These are phyloP conservation scores for Penicillium sp. DNA, from an alignment of 2,329 filamentous ascomycete genomes.

Conservation along the genomic window DNA sequence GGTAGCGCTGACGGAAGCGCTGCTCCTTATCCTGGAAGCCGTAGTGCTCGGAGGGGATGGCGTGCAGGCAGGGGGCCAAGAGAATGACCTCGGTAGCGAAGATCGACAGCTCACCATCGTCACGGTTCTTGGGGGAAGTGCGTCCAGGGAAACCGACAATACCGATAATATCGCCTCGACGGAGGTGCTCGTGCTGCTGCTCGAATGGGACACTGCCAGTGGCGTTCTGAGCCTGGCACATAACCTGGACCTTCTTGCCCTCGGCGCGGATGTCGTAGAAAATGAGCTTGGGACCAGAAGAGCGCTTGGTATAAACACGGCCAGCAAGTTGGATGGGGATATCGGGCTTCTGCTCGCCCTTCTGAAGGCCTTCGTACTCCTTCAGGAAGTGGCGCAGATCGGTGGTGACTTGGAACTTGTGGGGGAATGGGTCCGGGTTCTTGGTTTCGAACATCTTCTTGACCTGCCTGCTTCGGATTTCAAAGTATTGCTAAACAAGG, in stretches of 20 bases:
- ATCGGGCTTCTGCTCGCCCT: constrained; percentile 78
- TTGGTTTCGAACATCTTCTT: constrained; percentile 73
- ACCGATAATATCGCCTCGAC: constrained; percentile 90
- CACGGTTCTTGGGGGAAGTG: constrained; percentile 84
- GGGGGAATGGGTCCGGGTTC: constrained; percentile 83
- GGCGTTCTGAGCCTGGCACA: constrained; percentile 83
- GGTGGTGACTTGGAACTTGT: constrained; percentile 88
- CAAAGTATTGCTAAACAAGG: constrained; percentile 76
- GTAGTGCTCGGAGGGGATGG: constrained; percentile 81
- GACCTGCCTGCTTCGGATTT: constrained; percentile 85
- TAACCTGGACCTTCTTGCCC: constrained; percentile 80
- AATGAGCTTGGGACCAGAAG: constrained; percentile 78
- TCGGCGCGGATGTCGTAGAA: constrained; percentile 86
- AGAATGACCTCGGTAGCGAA: constrained; percentile 85
- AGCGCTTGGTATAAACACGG: constrained; percentile 85
- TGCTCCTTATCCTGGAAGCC: constrained; percentile 96
- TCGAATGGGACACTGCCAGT: constrained; percentile 72
- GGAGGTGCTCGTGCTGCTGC: constrained; percentile 84
- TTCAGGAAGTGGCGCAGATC: constrained; percentile 78
- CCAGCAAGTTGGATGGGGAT: constrained; percentile 76
- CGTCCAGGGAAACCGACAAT: constrained; percentile 80
- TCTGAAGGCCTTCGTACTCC: constrained; percentile 76
- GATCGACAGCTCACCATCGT: constrained; percentile 89
- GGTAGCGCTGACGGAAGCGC: constrained; percentile 87
- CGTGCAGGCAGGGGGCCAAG: constrained; percentile 87